Conservation (phyloP, 2,329 filamentous ascomycete genomes). For the Colletotrichum plurivorum region DNA sequence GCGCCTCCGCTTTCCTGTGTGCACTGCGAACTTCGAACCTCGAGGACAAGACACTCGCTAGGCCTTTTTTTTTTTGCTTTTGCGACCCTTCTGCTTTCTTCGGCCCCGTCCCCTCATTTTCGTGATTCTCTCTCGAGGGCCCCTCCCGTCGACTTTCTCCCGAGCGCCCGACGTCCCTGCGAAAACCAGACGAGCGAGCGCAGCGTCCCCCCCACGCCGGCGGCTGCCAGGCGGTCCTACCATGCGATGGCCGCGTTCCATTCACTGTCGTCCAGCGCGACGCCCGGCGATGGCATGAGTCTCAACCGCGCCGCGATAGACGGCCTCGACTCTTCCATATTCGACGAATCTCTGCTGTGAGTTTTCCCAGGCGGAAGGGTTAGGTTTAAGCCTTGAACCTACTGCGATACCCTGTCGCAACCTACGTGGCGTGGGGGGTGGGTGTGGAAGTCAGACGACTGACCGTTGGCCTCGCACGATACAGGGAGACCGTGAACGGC, state of each 20-base stretch:
- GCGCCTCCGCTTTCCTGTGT: conserved; percentile 24
- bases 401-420: conserved; percentile 3
- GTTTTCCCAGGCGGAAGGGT: conserved; percentile 43
- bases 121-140: not conserved
- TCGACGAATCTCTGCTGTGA: conserved; percentile 72
- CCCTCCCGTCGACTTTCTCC: not conserved
- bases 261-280: conserved; percentile 63
- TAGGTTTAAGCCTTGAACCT: too few species aligned
- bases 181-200: conserved; percentile 18
- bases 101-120: conserved; percentile 4
- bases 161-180: conserved; percentile 2
- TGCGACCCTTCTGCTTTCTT: not conserved
- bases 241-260: conserved; percentile 73
- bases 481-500: conserved; percentile 60
- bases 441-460: conserved; percentile 19
- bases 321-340: conserved; percentile 64
- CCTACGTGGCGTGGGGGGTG: not conserved
- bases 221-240: conserved; percentile 45
- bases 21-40: conserved; percentile 23
- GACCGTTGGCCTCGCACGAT: not conserved
- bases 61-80: conserved; percentile 12
- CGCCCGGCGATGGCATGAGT: conserved; percentile 61
- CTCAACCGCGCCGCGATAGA: conserved; percentile 64
- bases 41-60: conserved; percentile 33
- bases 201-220: conserved; percentile 40